A percentile compares a stretch with the other conserved stretches of the same genome.
Evolutionary conservation across 345 rosid genomes (phyloP).

Genomic region (Euphorbia tirucalli): DNA sequence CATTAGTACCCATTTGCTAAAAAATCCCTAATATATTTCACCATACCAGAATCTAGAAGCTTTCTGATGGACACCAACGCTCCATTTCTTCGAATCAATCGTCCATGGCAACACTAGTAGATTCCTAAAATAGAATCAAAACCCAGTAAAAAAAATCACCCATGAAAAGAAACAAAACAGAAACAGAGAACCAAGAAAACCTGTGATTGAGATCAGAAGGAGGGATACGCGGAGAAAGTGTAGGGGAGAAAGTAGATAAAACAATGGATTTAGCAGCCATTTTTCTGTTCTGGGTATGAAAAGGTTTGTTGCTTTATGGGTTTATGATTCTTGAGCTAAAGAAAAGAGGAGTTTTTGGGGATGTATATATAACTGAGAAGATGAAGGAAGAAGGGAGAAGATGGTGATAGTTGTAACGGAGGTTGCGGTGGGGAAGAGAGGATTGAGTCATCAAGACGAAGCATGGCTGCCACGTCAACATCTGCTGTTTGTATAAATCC

Average conservation of each 20-base stretch:
- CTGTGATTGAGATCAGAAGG: slow-evolving; percentile 22
- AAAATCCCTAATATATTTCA: neutral
- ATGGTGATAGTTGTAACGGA: neutral
- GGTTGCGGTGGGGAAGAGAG: neutral
- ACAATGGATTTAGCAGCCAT: slow-evolving; percentile 37
- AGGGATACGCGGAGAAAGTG: slow-evolving; percentile 23
- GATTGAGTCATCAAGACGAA: neutral
- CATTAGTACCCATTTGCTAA: neutral
- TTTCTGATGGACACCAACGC: slow-evolving; percentile 6
- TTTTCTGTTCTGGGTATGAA: neutral
- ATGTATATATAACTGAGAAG: neutral
- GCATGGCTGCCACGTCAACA: slow-evolving; percentile 34
- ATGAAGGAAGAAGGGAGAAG: neutral
- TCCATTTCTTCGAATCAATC: slow-evolving; percentile 11
- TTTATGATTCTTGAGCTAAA: neutral
- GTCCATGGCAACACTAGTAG: slow-evolving; percentile 3
- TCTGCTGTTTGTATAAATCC: slow-evolving; percentile 14
- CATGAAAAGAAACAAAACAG: neutral
- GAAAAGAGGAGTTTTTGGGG: neutral
- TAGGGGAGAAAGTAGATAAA: slow-evolving; percentile 29
- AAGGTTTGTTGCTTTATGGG: neutral
- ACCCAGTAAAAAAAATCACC: neutral
- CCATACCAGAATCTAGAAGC: slow-evolving; percentile 30
- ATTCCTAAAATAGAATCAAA: slow-evolving; percentile 4
- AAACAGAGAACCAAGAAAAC: slow-evolving; percentile 7